Conservation (phyloP, 257 asterid genomes). For the Ilex aquifolium region DNA sequence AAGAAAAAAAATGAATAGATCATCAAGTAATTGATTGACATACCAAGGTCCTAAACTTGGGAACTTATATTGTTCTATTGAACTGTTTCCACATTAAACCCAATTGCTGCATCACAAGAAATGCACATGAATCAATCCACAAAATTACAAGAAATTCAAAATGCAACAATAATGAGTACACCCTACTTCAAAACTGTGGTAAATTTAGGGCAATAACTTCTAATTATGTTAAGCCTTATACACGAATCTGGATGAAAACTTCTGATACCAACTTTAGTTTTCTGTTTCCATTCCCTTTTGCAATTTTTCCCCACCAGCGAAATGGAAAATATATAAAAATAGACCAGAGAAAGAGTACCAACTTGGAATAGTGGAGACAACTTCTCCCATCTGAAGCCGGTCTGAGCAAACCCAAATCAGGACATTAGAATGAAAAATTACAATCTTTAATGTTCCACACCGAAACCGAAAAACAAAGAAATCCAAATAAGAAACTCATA, state of each 20-base stretch:
- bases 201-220: neutral
- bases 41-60: constrained; percentile 98
- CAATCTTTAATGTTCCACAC: no score
- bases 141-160: neutral
- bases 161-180: neutral
- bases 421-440: constrained; percentile 2
- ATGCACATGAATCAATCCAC: constrained; percentile 8
- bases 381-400: constrained; percentile 98
- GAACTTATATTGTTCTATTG: constrained; percentile 79
- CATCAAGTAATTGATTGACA: neutral
- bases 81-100: constrained; percentile 92
- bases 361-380: constrained; percentile 97
- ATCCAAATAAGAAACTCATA: constrained; percentile 30
- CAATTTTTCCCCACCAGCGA: neutral
- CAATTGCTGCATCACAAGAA: constrained; percentile 59
- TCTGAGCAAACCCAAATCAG: constrained; percentile 33
- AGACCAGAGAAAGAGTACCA: constrained; percentile 22
- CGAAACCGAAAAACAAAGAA: no score
- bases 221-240: no score
- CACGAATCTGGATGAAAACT: neutral
- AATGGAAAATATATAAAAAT: constrained; percentile 2
- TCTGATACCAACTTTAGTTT: neutral
- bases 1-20: no score
- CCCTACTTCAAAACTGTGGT: neutral
- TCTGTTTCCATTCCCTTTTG: neutral